Evolutionary conservation across 208 protist genomes (phyloP).

Genomic region (Acanthamoeba healyi): DNA sequence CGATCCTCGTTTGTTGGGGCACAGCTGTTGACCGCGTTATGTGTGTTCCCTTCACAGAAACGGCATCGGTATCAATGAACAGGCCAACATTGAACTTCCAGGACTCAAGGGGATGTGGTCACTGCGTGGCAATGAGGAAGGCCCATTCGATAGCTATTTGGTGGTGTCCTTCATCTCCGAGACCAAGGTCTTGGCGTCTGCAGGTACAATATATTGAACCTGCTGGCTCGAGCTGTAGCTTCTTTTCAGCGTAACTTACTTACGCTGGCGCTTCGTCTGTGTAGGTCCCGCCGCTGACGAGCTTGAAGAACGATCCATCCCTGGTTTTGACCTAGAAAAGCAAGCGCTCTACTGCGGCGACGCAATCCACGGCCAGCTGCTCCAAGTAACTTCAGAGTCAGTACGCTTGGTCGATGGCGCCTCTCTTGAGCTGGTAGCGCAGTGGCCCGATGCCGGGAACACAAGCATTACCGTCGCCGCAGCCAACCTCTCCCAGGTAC

Average conservation of each 20-base stretch:
- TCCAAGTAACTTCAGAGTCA: constrained; percentile 73
- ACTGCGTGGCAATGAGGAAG: constrained; percentile 36
- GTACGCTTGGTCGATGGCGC: constrained; percentile 59
- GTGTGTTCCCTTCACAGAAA: constrained; percentile 69
- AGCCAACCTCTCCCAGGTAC: constrained; percentile 83
- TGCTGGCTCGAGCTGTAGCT: too few species aligned
- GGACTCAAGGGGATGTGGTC: constrained; percentile 91
- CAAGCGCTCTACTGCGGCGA: constrained; percentile 85
- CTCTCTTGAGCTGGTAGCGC: not conserved
- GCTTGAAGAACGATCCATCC: constrained; percentile 84
- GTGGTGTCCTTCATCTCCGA: constrained; percentile 88
- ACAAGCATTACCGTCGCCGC: constrained; percentile 81
- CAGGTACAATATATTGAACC: too few species aligned
- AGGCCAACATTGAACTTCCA: constrained; percentile 87
- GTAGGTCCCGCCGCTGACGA: constrained; percentile 79
- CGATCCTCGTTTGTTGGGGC: too few species aligned
- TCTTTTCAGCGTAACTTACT: too few species aligned
- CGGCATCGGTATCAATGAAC: constrained; percentile 91
- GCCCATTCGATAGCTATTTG: constrained; percentile 80
- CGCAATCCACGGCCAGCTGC: constrained; percentile 31
- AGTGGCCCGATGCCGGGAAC: not conserved
- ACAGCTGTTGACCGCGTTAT: too few species aligned
- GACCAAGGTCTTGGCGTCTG: constrained; percentile 86
- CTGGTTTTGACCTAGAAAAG: constrained; percentile 81
- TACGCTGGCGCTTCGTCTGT: not conserved